Conservation (phyloP, 164 flowering plant genomes). For the Liquidambar formosana region DNA sequence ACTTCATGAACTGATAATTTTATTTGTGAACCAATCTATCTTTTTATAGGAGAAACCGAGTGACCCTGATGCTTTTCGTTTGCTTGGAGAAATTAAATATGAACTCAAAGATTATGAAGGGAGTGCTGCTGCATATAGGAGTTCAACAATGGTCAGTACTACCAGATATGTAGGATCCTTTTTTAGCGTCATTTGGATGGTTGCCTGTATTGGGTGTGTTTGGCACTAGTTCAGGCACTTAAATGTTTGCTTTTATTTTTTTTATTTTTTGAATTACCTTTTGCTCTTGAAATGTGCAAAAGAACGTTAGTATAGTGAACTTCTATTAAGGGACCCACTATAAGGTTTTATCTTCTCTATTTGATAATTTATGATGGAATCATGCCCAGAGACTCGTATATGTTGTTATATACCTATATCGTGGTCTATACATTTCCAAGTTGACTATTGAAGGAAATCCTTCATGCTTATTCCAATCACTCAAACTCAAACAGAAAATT, state of each 20-base stretch:
- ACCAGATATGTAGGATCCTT: not conserved
- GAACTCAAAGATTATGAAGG: constrained; percentile 86
- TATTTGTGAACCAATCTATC: constrained; percentile 1
- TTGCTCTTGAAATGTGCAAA: not conserved
- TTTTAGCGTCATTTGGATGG: not conserved
- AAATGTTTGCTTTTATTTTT: not conserved
- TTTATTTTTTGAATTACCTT: not conserved
- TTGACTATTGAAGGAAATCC: too few relatives aligned
- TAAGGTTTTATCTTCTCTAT: too few relatives aligned
- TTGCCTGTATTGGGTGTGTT: not conserved
- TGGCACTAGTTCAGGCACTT: not conserved
- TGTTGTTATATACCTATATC: too few relatives aligned
- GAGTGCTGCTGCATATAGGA: constrained; percentile 74
- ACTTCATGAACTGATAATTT: not conserved
- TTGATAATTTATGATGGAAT: too few relatives aligned
- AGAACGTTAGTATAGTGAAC: not conserved
- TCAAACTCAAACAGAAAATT: too few relatives aligned
- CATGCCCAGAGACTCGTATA: too few relatives aligned
- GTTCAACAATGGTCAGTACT: constrained; percentile 55
- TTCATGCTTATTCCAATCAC: too few relatives aligned
- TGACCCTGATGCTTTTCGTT: constrained; percentile 80
- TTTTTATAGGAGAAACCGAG: constrained; percentile 58
- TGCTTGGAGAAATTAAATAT: constrained; percentile 89
- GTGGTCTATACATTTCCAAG: too few relatives aligned
- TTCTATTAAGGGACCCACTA: too few relatives aligned